Conservation (phyloP, 2,329 filamentous ascomycete genomes). For the Venturia effusa region DNA sequence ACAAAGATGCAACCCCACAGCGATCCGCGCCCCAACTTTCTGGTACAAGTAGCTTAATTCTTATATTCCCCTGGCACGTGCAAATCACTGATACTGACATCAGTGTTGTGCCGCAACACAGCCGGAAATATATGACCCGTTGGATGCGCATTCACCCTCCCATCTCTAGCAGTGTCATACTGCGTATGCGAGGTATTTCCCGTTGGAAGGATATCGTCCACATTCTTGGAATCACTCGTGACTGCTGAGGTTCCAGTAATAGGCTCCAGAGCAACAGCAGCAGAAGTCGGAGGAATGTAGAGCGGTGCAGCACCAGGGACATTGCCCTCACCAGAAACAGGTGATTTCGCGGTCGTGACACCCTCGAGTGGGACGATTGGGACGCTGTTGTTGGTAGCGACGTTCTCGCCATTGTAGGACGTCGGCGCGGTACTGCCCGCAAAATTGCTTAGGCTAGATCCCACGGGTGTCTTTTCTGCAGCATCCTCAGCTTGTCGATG, state of each 20-base stretch:
- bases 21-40: background rate
- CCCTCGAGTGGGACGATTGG: background rate
- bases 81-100: conserved; percentile 48
- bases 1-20: too few species aligned
- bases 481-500: background rate
- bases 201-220: background rate
- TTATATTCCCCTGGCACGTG: conserved; percentile 58
- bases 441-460: background rate
- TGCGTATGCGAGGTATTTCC: background rate
- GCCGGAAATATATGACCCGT: conserved; percentile 7
- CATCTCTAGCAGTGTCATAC: conserved; percentile 4
- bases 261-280: background rate
- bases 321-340: background rate
- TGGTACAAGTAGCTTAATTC: background rate
- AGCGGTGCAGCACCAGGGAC: background rate
- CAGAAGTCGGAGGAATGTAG: background rate
- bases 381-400: background rate
- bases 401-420: background rate
- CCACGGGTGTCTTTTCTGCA: background rate
- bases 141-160: conserved; percentile 7
- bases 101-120: conserved; percentile 31
- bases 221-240: background rate
- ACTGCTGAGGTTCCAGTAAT: background rate
- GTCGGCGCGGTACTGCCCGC: background rate
- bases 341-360: background rate